Conservation (phyloP, 345 rosid genomes). For the Syzygium grande region DNA sequence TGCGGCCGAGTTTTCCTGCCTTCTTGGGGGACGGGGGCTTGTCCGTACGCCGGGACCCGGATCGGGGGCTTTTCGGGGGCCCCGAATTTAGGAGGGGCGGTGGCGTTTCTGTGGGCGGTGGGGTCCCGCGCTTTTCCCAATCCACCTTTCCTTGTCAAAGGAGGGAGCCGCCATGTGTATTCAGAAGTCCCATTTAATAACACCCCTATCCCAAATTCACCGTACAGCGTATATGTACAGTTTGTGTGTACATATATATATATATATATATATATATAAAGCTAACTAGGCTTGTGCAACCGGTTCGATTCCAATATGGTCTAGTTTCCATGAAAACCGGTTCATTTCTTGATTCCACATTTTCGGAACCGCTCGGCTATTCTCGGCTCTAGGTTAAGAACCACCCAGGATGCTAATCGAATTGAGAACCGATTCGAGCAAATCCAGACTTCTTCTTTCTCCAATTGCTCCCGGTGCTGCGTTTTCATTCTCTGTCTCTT, state of each 20-base stretch:
- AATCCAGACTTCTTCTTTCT: too few species aligned
- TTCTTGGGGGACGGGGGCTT: background rate
- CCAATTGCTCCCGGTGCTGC: too few species aligned
- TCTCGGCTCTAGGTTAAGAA: fast-evolving
- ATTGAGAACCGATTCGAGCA: fast-evolving
- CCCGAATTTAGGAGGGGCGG: background rate
- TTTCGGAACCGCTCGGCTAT: fast-evolving
- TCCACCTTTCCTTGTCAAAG: background rate
- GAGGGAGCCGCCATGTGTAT: background rate
- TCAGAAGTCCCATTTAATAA: background rate
- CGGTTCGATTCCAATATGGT: too few species aligned
- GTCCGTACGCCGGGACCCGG: background rate
- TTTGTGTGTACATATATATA: background rate
- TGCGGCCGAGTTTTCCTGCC: background rate
- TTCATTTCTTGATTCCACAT: background rate
- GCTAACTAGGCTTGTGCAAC: background rate
- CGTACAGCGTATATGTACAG: too few species aligned
- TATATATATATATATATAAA: too few species aligned
- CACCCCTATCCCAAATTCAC: too few species aligned
- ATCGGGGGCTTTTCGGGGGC: background rate
- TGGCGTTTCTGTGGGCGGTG: background rate
- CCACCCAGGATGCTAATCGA: fast-evolving
- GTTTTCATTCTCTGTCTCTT: too few species aligned
- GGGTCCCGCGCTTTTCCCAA: background rate
- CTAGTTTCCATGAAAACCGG: too few species aligned